Evolutionary conservation across 768 basidiomycete genomes (phyloP).

Genomic region (Flagelloscypha sp.): DNA sequence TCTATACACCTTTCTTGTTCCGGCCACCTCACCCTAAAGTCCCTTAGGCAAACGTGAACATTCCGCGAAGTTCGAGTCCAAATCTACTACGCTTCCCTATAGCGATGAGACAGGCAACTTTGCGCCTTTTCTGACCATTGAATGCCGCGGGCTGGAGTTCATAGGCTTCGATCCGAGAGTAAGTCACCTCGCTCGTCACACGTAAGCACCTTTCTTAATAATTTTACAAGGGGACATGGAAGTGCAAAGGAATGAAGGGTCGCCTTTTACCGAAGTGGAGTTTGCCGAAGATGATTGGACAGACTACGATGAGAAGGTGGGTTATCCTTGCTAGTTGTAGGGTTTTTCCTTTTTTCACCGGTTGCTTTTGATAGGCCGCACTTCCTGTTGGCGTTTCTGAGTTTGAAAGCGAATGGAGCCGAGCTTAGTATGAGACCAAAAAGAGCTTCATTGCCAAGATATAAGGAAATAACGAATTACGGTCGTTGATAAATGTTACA

Average conservation of each 20-base stretch:
- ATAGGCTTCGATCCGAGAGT: slow-evolving; percentile 68
- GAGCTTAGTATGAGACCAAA: slow-evolving; percentile 34
- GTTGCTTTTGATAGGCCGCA: slow-evolving; percentile 32
- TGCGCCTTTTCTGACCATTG: slow-evolving; percentile 59
- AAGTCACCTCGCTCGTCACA: slow-evolving; percentile 11
- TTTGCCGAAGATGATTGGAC: slow-evolving; percentile 66
- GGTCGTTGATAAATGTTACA: no score
- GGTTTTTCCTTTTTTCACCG: no score
- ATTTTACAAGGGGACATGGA: slow-evolving; percentile 64
- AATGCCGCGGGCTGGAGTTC: slow-evolving; percentile 86
- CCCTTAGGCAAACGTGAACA: slow-evolving; percentile 62
- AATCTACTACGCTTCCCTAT: slow-evolving; percentile 46
- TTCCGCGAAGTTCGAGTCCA: slow-evolving; percentile 68
- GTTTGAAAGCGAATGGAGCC: slow-evolving; percentile 56
- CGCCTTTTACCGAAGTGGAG: slow-evolving; percentile 60
- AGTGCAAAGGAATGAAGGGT: slow-evolving; percentile 52
- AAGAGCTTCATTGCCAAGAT: background rate
- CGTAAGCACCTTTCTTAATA: background rate
- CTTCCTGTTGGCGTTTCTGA: slow-evolving; percentile 66
- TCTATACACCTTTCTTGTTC: background rate
- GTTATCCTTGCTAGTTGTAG: no score
- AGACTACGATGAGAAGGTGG: slow-evolving; percentile 85
- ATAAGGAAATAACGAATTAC: no score
- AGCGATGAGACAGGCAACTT: slow-evolving; percentile 52
- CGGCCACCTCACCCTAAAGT: slow-evolving; percentile 3